Base-by-base conservation (phyloP, 2,329 filamentous ascomycete species). In the Xylariaceae sp. region DNA sequence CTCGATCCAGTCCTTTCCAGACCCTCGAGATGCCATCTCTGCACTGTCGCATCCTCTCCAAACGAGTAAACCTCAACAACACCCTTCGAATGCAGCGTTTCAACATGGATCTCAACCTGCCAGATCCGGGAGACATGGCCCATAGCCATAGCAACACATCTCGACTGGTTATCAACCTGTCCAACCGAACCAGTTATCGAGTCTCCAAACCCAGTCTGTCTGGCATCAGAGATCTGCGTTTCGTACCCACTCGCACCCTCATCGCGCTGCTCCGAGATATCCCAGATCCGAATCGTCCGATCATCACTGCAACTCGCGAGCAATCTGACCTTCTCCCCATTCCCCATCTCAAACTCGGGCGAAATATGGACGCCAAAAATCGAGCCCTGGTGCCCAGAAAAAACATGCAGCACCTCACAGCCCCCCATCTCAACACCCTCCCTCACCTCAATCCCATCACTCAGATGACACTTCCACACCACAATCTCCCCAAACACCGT, bases 401-500 rank as follows among this genome's bases (percentile, higher is more conserved):
- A 79, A 23, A 83, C 78, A 58, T 76, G 80, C 3, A 85, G 73
- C 17, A 83, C 73, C 64, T 82, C 75, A 45, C 74, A 75, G 15
- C 59, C 37, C 61, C 8, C 34, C 7, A 42, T 49, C 15, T 55
- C 47, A 51, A 2, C 58, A 23, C 11, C 52, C 30, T 35, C 51
- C 47, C 47, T 47, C 55, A 13, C 9, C 13, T 18, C 37, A 15
- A 18, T 2, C 48, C 11, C 18, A 4, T 58, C 49, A 17, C 37
- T 63, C n/a, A 80, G 66, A 51, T 76, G 75, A 66, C 85, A 92
- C 64, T 87, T 89, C 94, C 94, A 97, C 13, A 96, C 83, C 44
- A 97, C 80, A 39, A 99, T 89, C 73, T 97, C 92, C 2, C 94
- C 94, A 74, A 97, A 97, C 1, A 93, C 92, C 0, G 94, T 97